These are phyloP conservation scores for Epichloe elymi DNA, from an alignment of 2,329 filamentous ascomycete species.

Conservation along the genomic window DNA sequence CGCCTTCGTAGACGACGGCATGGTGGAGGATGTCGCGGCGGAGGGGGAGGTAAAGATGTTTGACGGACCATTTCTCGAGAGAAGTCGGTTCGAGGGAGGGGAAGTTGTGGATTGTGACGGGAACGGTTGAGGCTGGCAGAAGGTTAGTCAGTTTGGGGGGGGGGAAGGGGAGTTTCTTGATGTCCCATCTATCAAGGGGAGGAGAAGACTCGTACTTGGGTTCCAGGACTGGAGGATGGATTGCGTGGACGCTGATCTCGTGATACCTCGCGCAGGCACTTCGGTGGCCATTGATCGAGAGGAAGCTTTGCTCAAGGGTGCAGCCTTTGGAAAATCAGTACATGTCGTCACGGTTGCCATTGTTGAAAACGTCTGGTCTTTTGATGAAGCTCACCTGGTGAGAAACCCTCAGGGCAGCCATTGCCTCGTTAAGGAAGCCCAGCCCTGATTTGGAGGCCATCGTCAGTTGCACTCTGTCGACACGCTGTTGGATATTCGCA, in stretches of 20 bases:
- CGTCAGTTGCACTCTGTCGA: background rate
- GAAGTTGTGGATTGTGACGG: conserved; percentile 81
- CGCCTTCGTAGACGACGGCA: conserved; percentile 85
- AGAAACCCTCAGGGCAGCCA: conserved; percentile 35
- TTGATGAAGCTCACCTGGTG: conserved; percentile 18
- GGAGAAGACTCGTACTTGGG: conserved; percentile 23
- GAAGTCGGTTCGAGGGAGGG: conserved; percentile 73
- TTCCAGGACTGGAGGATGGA: conserved; percentile 28
- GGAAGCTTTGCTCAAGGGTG: conserved; percentile 25
- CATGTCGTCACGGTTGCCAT: background rate
- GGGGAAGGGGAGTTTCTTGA: background rate
- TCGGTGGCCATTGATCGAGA: conserved; percentile 45
- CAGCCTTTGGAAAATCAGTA: conserved; percentile 17
- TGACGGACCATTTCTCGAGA: conserved; percentile 64
- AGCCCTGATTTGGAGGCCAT: conserved; percentile 25
- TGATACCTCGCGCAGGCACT: conserved; percentile 25
- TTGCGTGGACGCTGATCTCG: conserved; percentile 21
- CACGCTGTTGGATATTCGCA: background rate
- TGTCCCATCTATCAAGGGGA: background rate
- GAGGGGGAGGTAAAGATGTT: conserved; percentile 82
- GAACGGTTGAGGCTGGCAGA: conserved; percentile 45
- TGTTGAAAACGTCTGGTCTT: background rate
- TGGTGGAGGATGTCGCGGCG: conserved; percentile 86
- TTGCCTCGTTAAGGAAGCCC: conserved; percentile 38
- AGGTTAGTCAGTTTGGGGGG: background rate